Conservation (phyloP, 371 early-diverging fungal species). For the Sporodiniella umbellata region DNA sequence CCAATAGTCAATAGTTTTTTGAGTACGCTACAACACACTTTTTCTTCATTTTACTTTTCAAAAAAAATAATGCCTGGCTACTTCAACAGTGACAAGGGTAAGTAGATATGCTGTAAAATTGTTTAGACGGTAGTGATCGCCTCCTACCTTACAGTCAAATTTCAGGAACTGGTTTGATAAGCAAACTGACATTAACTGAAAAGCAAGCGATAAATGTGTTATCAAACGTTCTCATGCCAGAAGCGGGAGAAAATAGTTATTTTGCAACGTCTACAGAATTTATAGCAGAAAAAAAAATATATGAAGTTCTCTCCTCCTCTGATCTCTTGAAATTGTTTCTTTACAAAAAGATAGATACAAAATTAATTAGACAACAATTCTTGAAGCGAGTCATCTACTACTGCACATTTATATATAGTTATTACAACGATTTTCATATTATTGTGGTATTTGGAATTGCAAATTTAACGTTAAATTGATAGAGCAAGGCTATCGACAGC, state of each 20-base stretch:
- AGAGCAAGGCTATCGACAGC: conserved; percentile 5
- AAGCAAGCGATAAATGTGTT: conserved; percentile 4
- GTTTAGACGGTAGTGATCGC: conserved; percentile 1
- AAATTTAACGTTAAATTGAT: conserved; percentile 1
- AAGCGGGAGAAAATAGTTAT: conserved; percentile 13
- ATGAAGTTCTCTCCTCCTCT: background rate
- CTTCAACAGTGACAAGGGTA: background rate
- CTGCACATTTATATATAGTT: conserved; percentile 2
- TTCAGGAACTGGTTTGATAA: conserved; percentile 12
- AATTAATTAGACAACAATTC: conserved; percentile 2
- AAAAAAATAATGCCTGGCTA: background rate
- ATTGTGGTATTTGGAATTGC: conserved; percentile 8
- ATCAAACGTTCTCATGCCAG: conserved; percentile 9
- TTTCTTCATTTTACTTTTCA: too few species aligned
- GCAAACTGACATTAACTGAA: conserved; percentile 13
- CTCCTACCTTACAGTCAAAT: conserved; percentile 1
- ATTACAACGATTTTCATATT: conserved; percentile 4
- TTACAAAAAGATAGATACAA: conserved; percentile 1
- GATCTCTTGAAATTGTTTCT: conserved; percentile 3
- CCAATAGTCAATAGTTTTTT: too few species aligned
- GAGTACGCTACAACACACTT: too few species aligned
- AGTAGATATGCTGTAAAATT: background rate
- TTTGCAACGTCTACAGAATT: conserved; percentile 10
- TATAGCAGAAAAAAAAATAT: conserved; percentile 13
- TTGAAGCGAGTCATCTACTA: conserved; percentile 1